Conservation (phyloP, 2,329 filamentous ascomycete species). For the Cercospora sp. region DNA sequence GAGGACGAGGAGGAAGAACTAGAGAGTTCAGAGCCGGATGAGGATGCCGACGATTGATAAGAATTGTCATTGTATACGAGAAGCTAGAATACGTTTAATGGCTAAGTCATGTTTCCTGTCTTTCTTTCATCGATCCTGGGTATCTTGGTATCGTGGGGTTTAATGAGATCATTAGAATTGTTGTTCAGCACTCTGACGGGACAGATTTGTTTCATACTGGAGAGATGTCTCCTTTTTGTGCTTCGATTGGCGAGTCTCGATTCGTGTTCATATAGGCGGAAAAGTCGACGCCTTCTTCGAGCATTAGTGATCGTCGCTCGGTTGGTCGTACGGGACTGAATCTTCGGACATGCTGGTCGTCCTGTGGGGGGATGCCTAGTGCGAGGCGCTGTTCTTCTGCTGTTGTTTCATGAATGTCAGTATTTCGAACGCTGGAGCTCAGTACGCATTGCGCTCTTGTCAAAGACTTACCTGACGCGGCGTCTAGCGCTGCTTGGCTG, state of each 20-base stretch:
- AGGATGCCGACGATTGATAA: background rate
- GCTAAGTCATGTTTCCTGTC: background rate
- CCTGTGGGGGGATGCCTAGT: background rate
- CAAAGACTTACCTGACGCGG: background rate
- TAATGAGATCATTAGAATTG: background rate
- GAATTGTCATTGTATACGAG: background rate
- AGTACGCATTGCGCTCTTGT: too few relatives aligned
- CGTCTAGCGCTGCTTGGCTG: slow-evolving; percentile 2
- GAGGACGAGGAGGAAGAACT: background rate
- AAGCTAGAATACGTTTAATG: background rate
- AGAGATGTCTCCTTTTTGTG: background rate
- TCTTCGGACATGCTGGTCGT: background rate
- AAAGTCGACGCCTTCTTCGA: slow-evolving; percentile 6
- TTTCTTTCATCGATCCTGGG: background rate
- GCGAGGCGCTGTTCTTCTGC: background rate
- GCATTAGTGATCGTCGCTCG: slow-evolving; percentile 3
- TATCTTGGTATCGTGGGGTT: background rate
- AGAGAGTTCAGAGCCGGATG: background rate
- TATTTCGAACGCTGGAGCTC: background rate
- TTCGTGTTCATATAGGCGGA: background rate
- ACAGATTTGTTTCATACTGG: background rate
- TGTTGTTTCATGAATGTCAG: background rate
- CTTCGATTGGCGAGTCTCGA: background rate
- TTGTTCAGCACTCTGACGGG: background rate
- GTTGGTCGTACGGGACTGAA: slow-evolving; percentile 7